Evolutionary conservation across 768 basidiomycete genomes (phyloP), one percentile per base, ranked within the genome.

Genomic region (Strobilomyces confusus): DNA sequence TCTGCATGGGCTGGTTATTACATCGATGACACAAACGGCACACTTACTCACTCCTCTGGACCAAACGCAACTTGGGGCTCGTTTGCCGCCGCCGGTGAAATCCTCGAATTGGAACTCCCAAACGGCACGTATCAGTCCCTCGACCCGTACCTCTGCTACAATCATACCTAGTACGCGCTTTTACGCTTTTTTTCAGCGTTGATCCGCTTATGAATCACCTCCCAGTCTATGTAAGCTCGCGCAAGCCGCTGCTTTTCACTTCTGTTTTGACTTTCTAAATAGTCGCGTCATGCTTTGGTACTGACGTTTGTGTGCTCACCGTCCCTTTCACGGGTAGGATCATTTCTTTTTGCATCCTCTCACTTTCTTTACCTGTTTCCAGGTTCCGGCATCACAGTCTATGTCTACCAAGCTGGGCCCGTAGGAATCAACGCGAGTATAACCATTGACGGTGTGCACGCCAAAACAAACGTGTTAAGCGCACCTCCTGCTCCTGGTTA

Each of bases 361-460:
- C 33, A 30, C 29, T 3, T 42, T 17, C 12, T 42, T 57, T 15
- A 62, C 22, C 5, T 20, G 2, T 32, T 43, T 43, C 41, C 25
- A 65, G 58, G 64, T 8, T 62, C 64, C 14, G 63, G 64, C 3
- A 58, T 64, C 44, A 56, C 61, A 17, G 11, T 65, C n/a, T 65
- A 42, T 41, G 64, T 62, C 19, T 58, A 62, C 32, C 63, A 62
- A 30, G 58, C 64, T 14, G 63, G 64, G 26, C 60, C 60, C 12
- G 61, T 62, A 22, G 64, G 64, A 33, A 65, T 60, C 9, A 60
- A 58, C 36, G 62, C 63, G 43, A 60, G 58, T 44, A 57, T 65
- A 42, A 52, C 54, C 13, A 26, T 63, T 29, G 63, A 65, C 11
- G 54, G 43, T 1, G 42, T 33, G 12, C 12, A 55, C 20, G 26